Evolutionary conservation across 2,329 filamentous ascomycete genomes (phyloP).

Genomic region (Fusarium beomiforme): DNA sequence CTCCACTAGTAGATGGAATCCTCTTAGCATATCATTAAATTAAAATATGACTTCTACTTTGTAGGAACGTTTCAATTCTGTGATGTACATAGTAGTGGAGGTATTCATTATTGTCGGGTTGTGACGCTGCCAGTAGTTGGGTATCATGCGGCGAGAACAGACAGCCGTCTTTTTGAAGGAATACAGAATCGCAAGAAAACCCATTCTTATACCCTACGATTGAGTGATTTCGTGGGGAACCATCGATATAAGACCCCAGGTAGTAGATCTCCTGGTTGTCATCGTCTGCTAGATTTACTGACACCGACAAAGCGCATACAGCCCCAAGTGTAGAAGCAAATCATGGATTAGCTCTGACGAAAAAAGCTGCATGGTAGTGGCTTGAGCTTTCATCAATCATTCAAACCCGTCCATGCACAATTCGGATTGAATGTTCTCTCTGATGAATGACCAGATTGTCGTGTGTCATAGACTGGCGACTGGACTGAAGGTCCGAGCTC

Average conservation of each 20-base stretch:
- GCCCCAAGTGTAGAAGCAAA: background rate
- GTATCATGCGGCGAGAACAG: background rate
- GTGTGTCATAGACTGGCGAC: background rate
- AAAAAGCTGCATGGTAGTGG: background rate
- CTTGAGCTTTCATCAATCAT: background rate
- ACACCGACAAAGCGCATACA: background rate
- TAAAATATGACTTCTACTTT: background rate
- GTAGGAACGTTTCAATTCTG: background rate
- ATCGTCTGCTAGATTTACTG: background rate
- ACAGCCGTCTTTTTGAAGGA: background rate
- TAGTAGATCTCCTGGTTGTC: background rate
- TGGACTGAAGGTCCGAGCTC: background rate
- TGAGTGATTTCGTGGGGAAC: background rate
- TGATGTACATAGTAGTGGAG: background rate
- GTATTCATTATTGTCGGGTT: no score
- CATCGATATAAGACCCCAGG: background rate
- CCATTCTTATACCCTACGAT: background rate
- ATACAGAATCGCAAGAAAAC: background rate
- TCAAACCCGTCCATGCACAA: background rate
- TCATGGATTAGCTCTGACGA: background rate
- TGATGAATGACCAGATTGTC: background rate
- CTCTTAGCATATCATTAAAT: background rate
- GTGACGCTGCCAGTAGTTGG: background rate
- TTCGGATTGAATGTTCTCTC: background rate
- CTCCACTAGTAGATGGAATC: background rate